Evolutionary conservation across 23 red algal species (phyloP).

Genomic region (Gracilaria domingensis): DNA sequence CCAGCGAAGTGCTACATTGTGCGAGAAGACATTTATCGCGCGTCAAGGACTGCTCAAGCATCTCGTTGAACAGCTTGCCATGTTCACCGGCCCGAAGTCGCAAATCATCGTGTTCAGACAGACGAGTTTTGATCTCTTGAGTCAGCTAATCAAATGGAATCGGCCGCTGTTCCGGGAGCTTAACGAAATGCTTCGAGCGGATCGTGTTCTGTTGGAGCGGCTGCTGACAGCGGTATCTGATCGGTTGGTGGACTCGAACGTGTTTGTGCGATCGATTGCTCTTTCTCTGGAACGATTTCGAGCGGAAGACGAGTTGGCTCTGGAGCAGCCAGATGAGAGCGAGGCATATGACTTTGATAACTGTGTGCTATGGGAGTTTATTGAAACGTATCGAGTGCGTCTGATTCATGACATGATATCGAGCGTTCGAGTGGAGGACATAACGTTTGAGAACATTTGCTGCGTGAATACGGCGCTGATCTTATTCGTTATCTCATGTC

Average conservation of each 20-base stretch:
- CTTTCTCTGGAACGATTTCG: slow-evolving; percentile 83
- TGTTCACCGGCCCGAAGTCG: slow-evolving; percentile 3
- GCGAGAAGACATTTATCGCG: slow-evolving; percentile 70
- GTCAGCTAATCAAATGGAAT: slow-evolving; percentile 80
- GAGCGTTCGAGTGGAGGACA: slow-evolving; percentile 68
- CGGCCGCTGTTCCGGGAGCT: slow-evolving; percentile 54
- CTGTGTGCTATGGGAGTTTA: slow-evolving; percentile 72
- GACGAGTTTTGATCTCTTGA: slow-evolving; percentile 83
- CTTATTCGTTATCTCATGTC: slow-evolving; percentile 65
- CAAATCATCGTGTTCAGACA: slow-evolving; percentile 62
- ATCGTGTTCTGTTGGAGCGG: slow-evolving; percentile 11
- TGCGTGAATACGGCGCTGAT: slow-evolving; percentile 82
- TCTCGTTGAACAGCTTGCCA: slow-evolving; percentile 54
- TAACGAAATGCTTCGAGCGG: slow-evolving; percentile 62
- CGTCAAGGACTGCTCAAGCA: slow-evolving; percentile 57
- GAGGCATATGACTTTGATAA: slow-evolving; percentile 66
- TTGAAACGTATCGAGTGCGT: slow-evolving; percentile 64
- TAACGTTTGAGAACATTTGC: slow-evolving; percentile 84
- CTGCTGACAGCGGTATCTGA: slow-evolving; percentile 62
- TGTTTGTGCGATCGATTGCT: slow-evolving; percentile 76
- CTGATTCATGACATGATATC: slow-evolving; percentile 75
- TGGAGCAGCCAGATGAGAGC: not conserved
- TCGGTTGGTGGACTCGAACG: slow-evolving; percentile 83
- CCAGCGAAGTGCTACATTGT: slow-evolving; percentile 55
- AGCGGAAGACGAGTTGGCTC: slow-evolving; percentile 55